Conservation (phyloP, 768 basidiomycete species). For the Lyophyllum semitale region DNA sequence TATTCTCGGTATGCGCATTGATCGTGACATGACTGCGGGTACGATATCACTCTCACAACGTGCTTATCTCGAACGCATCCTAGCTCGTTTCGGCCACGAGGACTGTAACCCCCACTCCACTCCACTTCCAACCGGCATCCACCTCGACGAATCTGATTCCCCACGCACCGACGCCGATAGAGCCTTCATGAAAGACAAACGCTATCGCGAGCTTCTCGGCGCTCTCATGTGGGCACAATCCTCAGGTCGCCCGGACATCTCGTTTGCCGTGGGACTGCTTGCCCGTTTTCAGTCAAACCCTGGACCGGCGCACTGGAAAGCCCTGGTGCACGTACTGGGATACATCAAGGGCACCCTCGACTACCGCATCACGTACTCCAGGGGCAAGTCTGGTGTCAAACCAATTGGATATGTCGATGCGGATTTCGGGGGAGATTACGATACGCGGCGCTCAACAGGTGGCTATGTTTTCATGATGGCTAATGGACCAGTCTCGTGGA, state of each 20-base stretch:
- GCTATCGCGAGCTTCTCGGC: slow-evolving; percentile 24
- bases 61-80: slow-evolving; percentile 10
- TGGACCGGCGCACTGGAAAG: slow-evolving; percentile 33
- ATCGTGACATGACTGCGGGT: slow-evolving; percentile 15
- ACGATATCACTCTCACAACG: slow-evolving; percentile 18
- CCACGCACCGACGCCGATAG: slow-evolving; percentile 6
- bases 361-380: slow-evolving; percentile 21
- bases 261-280: slow-evolving; percentile 20
- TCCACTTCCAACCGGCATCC: slow-evolving; percentile 25
- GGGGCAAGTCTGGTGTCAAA: background rate
- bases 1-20: slow-evolving; percentile 17
- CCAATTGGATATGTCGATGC: slow-evolving; percentile 22
- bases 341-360: slow-evolving; percentile 36
- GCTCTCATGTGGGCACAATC: slow-evolving; percentile 23
- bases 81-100: slow-evolving; percentile 18
- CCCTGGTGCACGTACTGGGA: slow-evolving; percentile 32
- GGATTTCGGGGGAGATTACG: slow-evolving; percentile 27
- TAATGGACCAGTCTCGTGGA: slow-evolving; percentile 29
- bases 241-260: slow-evolving; percentile 27
- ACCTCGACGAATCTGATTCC: slow-evolving; percentile 13
- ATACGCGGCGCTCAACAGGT: slow-evolving; percentile 23
- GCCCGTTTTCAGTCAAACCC: slow-evolving; percentile 25
- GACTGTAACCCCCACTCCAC: slow-evolving; percentile 27
- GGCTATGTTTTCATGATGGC: slow-evolving; percentile 26
- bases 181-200: slow-evolving; percentile 27